phyloP scores from a whole-genome alignment of 176 grass and related monocot genomes.

The Oryza coarctata region DNA sequence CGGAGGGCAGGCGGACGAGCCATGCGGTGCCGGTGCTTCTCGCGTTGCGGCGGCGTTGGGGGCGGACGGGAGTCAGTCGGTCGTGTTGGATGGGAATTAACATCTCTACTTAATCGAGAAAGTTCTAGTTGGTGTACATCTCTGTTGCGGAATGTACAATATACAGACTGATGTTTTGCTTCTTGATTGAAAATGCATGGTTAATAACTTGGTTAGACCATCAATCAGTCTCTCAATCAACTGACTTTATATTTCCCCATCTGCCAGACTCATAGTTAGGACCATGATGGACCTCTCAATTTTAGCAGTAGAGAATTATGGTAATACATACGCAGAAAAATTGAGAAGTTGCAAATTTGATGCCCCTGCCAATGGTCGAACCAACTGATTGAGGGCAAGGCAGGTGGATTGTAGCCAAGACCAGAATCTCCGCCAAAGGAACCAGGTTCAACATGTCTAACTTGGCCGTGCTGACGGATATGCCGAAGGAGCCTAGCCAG shows the following conservation, averaged over 20 bases:
- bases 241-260: neutral
- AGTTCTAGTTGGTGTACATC: neutral
- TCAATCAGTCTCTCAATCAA: neutral
- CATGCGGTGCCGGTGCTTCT: too few species aligned
- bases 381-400: conserved; percentile 31
- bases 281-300: neutral
- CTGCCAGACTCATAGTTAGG: neutral
- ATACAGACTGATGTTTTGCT: neutral
- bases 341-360: neutral
- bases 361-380: neutral
- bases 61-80: too few species aligned
- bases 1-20: too few species aligned
- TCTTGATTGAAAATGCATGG: neutral
- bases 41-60: too few species aligned
- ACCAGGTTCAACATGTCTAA: conserved; percentile 67
- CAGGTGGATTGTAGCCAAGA: conserved; percentile 26
- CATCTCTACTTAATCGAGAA: neutral
- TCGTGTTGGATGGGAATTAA: too few species aligned
- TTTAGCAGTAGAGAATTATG: conserved; percentile 3
- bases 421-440: conserved; percentile 30
- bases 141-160: neutral
- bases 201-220: neutral
- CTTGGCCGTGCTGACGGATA: conserved; percentile 65
- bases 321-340: neutral
- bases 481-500: conserved; percentile 72